phyloP scores from a whole-genome alignment of 2,329 filamentous ascomycete genomes.

The Teratosphaeria nubilosa region DNA sequence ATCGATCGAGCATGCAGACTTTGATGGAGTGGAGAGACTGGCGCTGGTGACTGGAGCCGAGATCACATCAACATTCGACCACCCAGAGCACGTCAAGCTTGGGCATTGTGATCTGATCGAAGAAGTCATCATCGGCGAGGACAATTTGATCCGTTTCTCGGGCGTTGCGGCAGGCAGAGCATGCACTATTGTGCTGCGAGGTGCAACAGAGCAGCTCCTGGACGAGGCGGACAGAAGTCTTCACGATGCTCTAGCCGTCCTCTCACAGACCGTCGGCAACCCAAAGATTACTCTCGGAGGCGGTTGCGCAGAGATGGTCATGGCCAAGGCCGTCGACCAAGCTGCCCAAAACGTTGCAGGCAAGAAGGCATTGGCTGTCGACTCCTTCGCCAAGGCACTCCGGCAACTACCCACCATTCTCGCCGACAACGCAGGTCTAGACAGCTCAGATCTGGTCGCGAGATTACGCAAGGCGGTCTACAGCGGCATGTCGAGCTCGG shows the following conservation, averaged over 20 bases:
- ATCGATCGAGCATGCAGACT: constrained; percentile 98
- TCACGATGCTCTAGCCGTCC: constrained; percentile 89
- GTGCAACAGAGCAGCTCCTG: constrained; percentile 90
- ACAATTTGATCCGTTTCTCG: constrained; percentile 94
- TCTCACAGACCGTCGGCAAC: constrained; percentile 93
- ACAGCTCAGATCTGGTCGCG: constrained; percentile 87
- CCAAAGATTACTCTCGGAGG: constrained; percentile 89
- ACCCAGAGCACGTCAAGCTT: constrained; percentile 93
- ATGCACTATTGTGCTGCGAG: constrained; percentile 92
- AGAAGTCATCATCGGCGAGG: constrained; percentile 96
- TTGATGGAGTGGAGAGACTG: constrained; percentile 91
- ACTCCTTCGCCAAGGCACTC: constrained; percentile 78
- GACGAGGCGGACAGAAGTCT: constrained; percentile 94
- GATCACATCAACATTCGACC: constrained; percentile 95
- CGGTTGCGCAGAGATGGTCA: constrained; percentile 95
- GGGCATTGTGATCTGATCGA: constrained; percentile 93
- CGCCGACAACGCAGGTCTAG: constrained; percentile 92
- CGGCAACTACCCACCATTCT: constrained; percentile 92
- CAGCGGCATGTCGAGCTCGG: constrained; percentile 84
- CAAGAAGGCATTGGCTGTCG: constrained; percentile 91
- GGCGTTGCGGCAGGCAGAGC: constrained; percentile 88
- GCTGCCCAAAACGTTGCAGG: constrained; percentile 89
- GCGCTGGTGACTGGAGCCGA: constrained; percentile 94
- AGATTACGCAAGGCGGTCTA: constrained; percentile 89
- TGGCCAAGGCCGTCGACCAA: constrained; percentile 95